These are phyloP conservation scores for Lyophyllum atratum DNA, from an alignment of 768 basidiomycete species.

Conservation along the genomic window DNA sequence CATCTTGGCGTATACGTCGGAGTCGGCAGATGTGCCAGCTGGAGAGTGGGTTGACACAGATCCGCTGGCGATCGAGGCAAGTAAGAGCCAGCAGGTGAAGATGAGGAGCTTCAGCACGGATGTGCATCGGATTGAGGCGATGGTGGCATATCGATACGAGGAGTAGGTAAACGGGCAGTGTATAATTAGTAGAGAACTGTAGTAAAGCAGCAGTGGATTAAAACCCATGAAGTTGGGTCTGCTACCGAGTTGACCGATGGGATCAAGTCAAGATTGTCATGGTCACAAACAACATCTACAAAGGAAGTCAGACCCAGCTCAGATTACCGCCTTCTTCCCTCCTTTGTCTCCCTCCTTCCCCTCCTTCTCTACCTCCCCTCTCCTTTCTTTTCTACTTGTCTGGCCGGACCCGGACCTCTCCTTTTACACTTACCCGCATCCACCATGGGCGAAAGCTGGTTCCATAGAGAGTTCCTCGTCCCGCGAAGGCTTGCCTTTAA, in stretches of 20 bases:
- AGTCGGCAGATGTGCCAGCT: constrained; percentile 88
- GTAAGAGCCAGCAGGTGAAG: constrained; percentile 92
- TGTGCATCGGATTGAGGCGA: constrained; percentile 95
- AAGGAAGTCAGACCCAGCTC: constrained; percentile 3
- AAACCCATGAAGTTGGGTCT: background rate
- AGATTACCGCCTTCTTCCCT: constrained; percentile 9
- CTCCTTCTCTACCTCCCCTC: constrained; percentile 18
- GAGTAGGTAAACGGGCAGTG: constrained; percentile 41
- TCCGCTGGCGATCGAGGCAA: constrained; percentile 87
- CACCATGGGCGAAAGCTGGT: constrained; percentile 70
- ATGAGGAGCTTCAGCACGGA: constrained; percentile 96
- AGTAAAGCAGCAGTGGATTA: background rate
- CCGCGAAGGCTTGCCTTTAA: constrained; percentile 72
- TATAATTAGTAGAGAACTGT: background rate
- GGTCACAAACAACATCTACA: constrained; percentile 22
- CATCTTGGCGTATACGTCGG: constrained; percentile 92
- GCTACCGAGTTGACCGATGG: constrained; percentile 27
- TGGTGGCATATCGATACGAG: constrained; percentile 96
- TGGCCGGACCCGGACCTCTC: constrained; percentile 58
- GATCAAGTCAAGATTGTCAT: constrained; percentile 32
- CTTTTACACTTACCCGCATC: constrained; percentile 21
- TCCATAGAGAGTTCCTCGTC: constrained; percentile 67
- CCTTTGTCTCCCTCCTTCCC: constrained; percentile 17
- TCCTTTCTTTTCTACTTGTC: constrained; percentile 29
- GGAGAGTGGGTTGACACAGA: constrained; percentile 97